These are phyloP conservation scores for Geranomyces variabilis DNA, from an alignment of 192 early-diverging fungal species.

Conservation along the genomic window DNA sequence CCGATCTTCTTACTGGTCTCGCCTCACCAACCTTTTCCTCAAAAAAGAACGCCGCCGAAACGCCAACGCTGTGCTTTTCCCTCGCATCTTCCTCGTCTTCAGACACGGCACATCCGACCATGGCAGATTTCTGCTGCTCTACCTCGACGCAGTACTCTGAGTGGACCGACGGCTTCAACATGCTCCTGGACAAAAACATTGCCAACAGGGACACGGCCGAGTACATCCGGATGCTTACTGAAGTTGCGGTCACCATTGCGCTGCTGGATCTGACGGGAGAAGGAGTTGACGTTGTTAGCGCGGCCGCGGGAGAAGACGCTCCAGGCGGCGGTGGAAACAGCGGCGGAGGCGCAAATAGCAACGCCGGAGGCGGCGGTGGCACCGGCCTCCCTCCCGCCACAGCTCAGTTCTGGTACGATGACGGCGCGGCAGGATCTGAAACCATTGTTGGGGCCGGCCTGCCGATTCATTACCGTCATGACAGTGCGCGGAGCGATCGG, in stretches of 20 bases:
- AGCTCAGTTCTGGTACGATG: constrained; percentile 19
- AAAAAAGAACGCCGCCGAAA: constrained; percentile 39
- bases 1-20: constrained; percentile 50
- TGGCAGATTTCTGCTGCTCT: constrained; percentile 63
- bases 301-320: not conserved
- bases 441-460: constrained; percentile 7
- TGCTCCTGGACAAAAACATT: constrained; percentile 69
- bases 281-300: constrained; percentile 45
- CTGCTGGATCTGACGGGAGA: constrained; percentile 71
- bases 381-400: not conserved
- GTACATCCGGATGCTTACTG: constrained; percentile 65
- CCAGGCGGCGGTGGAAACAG: too few relatives aligned
- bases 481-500: not conserved
- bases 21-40: constrained; percentile 38
- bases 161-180: constrained; percentile 77
- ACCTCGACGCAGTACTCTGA: constrained; percentile 56
- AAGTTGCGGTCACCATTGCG: constrained; percentile 69
- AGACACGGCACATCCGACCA: constrained; percentile 30
- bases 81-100: constrained; percentile 45
- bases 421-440: not conserved
- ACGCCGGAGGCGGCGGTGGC: not conserved
- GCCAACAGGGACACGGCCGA: constrained; percentile 66
- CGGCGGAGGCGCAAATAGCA: too few relatives aligned
- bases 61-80: constrained; percentile 49
- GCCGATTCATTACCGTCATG: constrained; percentile 11